Base-by-base conservation (phyloP, 805 yeast genomes). In the Candida sakaeoensis region DNA sequence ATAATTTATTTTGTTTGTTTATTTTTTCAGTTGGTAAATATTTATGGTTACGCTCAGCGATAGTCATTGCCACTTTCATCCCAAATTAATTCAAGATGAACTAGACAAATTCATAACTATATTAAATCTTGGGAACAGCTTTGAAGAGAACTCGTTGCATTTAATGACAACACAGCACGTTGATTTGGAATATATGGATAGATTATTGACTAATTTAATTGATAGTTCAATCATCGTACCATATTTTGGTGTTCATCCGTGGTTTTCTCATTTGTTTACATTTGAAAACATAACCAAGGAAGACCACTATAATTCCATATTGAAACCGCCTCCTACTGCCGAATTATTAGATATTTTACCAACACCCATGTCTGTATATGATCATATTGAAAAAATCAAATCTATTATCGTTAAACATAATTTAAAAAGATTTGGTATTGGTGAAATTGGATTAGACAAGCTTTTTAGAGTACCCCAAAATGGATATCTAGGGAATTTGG, bases 391-490 rank as follows among this genome's bases (percentile, higher is more conserved):
- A 1, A 40, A 43, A 14, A 56, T 81, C 21, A 53, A 58, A 15
- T 18, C 24, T 2, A 38, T 54, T 13, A 52, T 54, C n/a, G 39
- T 8, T 12, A 49, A 48, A 29, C 33, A 35, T 23, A 25, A 37
- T 8, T 14, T 33, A 9, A 16, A 29, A n/a, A 16, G 21, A n/a
- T 46, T 35, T 15, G 74, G 85, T 9, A 68, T 91, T 8, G 99
- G 99, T 1, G 99, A 91, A 51, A 73, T 88, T n/a, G 99, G 99
- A 0, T 62, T 93, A 2, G 99, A 91, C 57, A 85, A 82, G 57
- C 53, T 77, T 22, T 85, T 86, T 53, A 60, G 85, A 26, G 57
- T 90, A 3, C 95, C 95, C 2, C 50, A 58, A 40, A 63, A 62
- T 41, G 88, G 89, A 2, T 79, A 57, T 52, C 65, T 63, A 42